Base-by-base conservation (phyloP, 129 eudicot genomes). In the Helianthus annuus region DNA sequence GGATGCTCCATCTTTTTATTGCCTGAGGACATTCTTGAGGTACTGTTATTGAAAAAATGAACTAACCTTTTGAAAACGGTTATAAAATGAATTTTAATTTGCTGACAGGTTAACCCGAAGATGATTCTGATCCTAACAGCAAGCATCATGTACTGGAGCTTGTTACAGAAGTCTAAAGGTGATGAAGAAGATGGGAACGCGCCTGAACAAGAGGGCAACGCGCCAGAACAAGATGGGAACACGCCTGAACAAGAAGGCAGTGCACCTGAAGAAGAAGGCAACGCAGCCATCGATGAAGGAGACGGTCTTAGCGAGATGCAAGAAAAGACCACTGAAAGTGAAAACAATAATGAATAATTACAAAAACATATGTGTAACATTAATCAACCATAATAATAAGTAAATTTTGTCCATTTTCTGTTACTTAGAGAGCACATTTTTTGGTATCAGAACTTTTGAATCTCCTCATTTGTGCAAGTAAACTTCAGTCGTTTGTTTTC, bases 141-240 rank as follows among this genome's bases (percentile, higher is more conserved):
- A 69, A 86, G 98, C 84, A 92, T 92, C 38, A 92, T 92, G 98
- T 92, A 92, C 75, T 92, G 98, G 98, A 89, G 98, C 80, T 80
- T 92, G 63, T 81, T 83, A 75, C 83, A 83, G 29, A 85, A 83
- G 78, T 70, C 77, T 57, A 85, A 72, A 46, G 80, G 51, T 49
- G 56, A 74, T 48, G 82, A 69, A 58, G 84, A 69, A 32, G 68
- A 60, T 63, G 46, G 46, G 46, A 58, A 46, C 48, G 63, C 79
- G 29, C 70, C 77, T 3, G 84, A 84, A 3, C 80, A 61, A 66
- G 76, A 13, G 79, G 77, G 13, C 64, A 53, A 58, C 68, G 65
- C 78, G n/a, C 38, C 39, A 6, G 61, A 55, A 55, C 13, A 55
- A 55, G 61, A 55, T 17, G 56, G 56, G 7, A 14, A 14, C 13